A percentile compares a stretch with the other conserved stretches of the same genome.
These are phyloP conservation scores for Pichia sp. DNA, from an alignment of 1,139 yeast genomes.

Conservation along the genomic window DNA sequence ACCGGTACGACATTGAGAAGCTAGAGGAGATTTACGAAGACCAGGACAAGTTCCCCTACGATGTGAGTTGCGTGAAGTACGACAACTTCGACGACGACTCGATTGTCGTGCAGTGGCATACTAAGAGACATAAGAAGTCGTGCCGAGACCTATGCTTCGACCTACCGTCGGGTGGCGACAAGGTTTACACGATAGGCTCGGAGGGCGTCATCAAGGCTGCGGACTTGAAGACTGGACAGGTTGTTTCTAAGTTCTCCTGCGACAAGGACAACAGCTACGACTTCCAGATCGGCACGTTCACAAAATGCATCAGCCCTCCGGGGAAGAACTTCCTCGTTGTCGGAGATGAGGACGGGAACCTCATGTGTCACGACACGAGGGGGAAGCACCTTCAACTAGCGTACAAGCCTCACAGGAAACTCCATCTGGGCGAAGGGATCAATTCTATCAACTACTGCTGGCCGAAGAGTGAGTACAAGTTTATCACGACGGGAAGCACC, in stretches of 20 bases:
- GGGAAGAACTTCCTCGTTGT: constrained; percentile 63
- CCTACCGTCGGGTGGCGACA: constrained; percentile 48
- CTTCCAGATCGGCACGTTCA: constrained; percentile 39
- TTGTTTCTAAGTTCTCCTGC: constrained; percentile 45
- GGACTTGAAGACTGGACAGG: constrained; percentile 68
- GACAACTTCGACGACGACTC: constrained; percentile 33
- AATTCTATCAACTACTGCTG: constrained; percentile 69
- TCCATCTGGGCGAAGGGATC: constrained; percentile 61
- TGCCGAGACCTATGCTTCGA: constrained; percentile 74
- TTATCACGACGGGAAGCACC: constrained; percentile 77
- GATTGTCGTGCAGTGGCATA: constrained; percentile 61
- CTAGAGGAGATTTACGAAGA: constrained; percentile 35
- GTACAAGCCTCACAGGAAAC: constrained; percentile 41
- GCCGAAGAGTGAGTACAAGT: constrained; percentile 73
- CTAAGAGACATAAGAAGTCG: constrained; percentile 87
- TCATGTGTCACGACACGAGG: constrained; percentile 59
- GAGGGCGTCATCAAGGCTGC: constrained; percentile 81
- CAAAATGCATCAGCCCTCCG: constrained; percentile 59
- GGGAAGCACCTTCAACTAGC: constrained; percentile 34
- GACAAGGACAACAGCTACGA: constrained; percentile 19
- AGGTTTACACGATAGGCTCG: constrained; percentile 65
- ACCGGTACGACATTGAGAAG: constrained; percentile 47
- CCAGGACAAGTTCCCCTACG: constrained; percentile 20
- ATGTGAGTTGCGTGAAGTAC: constrained; percentile 17
- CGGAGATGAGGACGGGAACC: constrained; percentile 77